Evolutionary conservation across 2,329 filamentous ascomycete species (phyloP), one percentile per base, ranked within the genome.

Genomic region (Pseudonectria buxi): DNA sequence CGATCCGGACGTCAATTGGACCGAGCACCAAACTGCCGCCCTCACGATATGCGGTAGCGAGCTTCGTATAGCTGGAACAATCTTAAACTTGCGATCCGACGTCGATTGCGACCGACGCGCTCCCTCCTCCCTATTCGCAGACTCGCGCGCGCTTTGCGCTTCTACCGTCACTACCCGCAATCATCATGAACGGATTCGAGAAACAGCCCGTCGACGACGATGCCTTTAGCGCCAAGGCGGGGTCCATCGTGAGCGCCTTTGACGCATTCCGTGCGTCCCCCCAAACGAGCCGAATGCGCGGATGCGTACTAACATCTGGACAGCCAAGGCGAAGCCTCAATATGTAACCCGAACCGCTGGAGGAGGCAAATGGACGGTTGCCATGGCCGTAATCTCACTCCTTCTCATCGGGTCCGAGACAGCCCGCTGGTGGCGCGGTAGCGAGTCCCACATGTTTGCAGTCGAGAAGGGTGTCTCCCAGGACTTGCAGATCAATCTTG

Each of bases 301-400:
- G 11, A 10, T 24, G 10, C 18, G 26, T 26, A 32, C 46, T 54
- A 36, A 52, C 44, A 29, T 12, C n/a, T 10, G 7, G 7, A 13
- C 56, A 95, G 89, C 92, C 48, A 96, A 98, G 72, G 86, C 90
- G 35, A 96, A 96, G 68, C 78, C 89, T 12, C 87, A 90, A 56
- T 98, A 95, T 64, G 81, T 92, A 36, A 82, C 84, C 30, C 78
- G 81, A 46, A 94, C 87, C 24, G 76, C 83, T 26, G 83, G 84
- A 53, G 94, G 92, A 54, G 90, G 90, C 44, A 88, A 94, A 66
- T 95, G 89, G 85, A 96, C 92, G 14, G 74, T 95, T 31, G 75
- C 81, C 33, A 85, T 98, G 65, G 67, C 83, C 41, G 44, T 85
- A 33, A 69, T 94, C 44, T 92, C 86, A 44, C 58, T 80, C 43